Conservation (phyloP, 495 filamentous ascomycete species). For the Aspergillus saccharolyticus region DNA sequence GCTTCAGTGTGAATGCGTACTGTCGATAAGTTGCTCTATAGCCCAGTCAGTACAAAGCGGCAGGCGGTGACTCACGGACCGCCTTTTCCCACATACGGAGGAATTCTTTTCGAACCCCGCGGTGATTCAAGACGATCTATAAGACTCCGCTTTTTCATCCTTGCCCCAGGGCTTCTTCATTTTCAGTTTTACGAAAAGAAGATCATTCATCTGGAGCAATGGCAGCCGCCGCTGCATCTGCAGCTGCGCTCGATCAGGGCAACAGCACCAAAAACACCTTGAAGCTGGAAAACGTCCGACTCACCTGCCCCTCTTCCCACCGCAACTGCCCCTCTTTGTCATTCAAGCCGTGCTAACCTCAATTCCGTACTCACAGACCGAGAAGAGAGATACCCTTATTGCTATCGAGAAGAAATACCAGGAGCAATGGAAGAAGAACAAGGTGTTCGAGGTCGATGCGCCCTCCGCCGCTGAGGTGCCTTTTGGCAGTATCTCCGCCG, state of each 20-base stretch:
- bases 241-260: constrained; percentile 54
- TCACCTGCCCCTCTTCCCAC: constrained; percentile 26
- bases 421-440: constrained; percentile 69
- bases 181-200: constrained; percentile 26
- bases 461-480: constrained; percentile 72
- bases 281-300: constrained; percentile 65
- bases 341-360: constrained; percentile 14
- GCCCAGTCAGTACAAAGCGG: neutral
- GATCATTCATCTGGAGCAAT: constrained; percentile 32
- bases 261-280: constrained; percentile 62
- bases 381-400: constrained; percentile 86
- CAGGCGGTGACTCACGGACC: constrained; percentile 18
- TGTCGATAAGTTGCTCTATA: neutral
- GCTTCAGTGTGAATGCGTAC: neutral
- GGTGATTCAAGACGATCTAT: constrained; percentile 9
- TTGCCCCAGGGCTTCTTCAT: constrained; percentile 18
- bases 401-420: constrained; percentile 92
- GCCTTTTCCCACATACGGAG: constrained; percentile 19
- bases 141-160: constrained; percentile 9
- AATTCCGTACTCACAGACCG: constrained; percentile 52
- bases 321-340: neutral
- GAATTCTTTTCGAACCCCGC: constrained; percentile 26
- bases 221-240: constrained; percentile 51
- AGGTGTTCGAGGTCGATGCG: constrained; percentile 79
- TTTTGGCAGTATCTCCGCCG: constrained; percentile 59